phyloP scores from a whole-genome alignment of 805 yeast species.

The Kuraishia capsulata region DNA sequence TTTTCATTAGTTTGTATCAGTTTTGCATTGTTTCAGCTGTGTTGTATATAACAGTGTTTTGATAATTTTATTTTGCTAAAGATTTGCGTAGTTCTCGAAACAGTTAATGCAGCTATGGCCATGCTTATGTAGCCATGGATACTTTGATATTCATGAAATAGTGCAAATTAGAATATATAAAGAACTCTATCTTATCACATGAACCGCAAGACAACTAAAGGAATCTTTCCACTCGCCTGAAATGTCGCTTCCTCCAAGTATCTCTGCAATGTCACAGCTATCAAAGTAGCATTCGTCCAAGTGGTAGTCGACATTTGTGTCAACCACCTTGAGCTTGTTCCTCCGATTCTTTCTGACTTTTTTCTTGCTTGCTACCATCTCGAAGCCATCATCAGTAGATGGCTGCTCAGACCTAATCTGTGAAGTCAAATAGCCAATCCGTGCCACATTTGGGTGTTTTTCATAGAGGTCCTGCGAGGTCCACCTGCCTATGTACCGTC shows the following conservation, averaged over 20 bases:
- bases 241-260: conserved; percentile 1
- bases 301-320: conserved; percentile 13
- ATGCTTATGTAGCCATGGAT: too few relatives aligned
- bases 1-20: not conserved
- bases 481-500: conserved; percentile 17
- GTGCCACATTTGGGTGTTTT: conserved; percentile 19
- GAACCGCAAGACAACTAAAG: conserved; percentile 16
- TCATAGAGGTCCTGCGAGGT: conserved; percentile 15
- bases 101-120: too few relatives aligned
- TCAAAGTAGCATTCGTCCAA: conserved; percentile 12
- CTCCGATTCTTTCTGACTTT: not conserved
- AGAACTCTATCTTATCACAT: conserved; percentile 4
- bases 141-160: too few relatives aligned
- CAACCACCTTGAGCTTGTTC: not conserved
- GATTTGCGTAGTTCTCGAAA: too few relatives aligned
- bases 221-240: conserved; percentile 6
- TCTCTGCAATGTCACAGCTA: conserved; percentile 6
- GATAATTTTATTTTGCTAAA: too few relatives aligned
- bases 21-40: not conserved
- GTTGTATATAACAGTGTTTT: conserved; percentile 1
- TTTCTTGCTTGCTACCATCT: not conserved
- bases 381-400: conserved; percentile 1
- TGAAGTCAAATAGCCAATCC: conserved; percentile 9
- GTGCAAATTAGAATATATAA: too few relatives aligned
- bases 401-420: not conserved